phyloP scores from a whole-genome alignment of 495 filamentous ascomycete genomes.

The Lasiosphaeria hispida region DNA sequence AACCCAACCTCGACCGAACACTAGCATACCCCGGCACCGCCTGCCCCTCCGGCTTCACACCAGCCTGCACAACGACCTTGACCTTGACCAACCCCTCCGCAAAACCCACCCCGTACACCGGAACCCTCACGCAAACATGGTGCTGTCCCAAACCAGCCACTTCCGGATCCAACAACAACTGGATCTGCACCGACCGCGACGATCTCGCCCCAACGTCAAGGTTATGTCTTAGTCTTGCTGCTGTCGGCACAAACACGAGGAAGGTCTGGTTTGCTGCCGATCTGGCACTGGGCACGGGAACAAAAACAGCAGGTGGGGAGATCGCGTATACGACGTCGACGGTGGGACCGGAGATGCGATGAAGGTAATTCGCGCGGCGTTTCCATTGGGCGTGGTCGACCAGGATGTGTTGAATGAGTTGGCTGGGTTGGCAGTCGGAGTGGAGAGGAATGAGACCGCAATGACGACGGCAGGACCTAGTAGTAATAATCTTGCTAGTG shows the following conservation, averaged over 20 bases:
- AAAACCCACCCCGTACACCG: background rate
- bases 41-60: conserved; percentile 6
- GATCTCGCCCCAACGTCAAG: background rate
- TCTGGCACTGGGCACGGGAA: background rate
- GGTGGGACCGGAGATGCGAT: conserved; percentile 3
- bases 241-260: background rate
- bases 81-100: background rate
- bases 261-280: background rate
- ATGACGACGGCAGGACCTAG: background rate
- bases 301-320: background rate
- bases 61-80: conserved; percentile 2
- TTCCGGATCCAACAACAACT: background rate
- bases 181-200: conserved; percentile 7
- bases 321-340: conserved; percentile 1
- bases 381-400: conserved; percentile 1
- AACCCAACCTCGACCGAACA: background rate
- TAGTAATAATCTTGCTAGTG: too few relatives aligned
- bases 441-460: background rate
- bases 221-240: background rate
- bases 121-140: conserved; percentile 3
- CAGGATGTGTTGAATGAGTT: conserved; percentile 7
- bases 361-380: background rate
- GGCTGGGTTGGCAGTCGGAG: background rate
- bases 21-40: conserved; percentile 7
- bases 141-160: background rate